Evolutionary conservation across 73 alveolate species (phyloP), one percentile per base, ranked within the genome.

Genomic region (Paramecium primaurelia): DNA sequence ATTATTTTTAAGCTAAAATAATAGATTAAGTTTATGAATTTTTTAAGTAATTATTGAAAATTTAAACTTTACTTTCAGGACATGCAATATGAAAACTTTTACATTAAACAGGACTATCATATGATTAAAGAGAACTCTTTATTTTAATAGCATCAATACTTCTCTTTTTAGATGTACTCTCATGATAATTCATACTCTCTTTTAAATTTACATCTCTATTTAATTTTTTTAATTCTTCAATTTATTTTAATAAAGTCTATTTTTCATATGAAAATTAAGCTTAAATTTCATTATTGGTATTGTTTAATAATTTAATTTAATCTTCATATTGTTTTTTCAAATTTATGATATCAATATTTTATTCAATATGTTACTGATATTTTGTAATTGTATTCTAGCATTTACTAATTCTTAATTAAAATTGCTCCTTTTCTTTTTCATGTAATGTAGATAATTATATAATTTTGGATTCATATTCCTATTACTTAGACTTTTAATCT

Each of bases 41-140:
- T 14, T 64, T 64, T 9, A 64, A 8, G 12, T 64, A 64, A 12
- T 80, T 22, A 80, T 42, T 42, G 30, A 28, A 36, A 22, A 26
- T 64, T 64, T 80, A 42, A 6, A 44, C 58, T 45, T 80, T 80
- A 26, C 6, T 22, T 14, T 80, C 91, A 45, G 37, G 47, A 20
- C 51, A 25, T 18, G 75, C 91, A 0, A 80, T 80, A 18, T 80
- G 91, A 45, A 80, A 80, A 47, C 91, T 80, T 49, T 80, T 80
- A 49, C 91, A 80, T 47, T 80, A 47, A n/a, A 80, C 49, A 45
- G 91, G 91, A 80, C 91, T 80, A 26, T 80, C 91, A 64, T 64
- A 64, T 32, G 84, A 64, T 64, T 64, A 64, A 14, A 64, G 28
- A 3, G 84, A 64, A 26, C 84, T 64, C 26, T 28, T 64, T 14